Base-by-base conservation (phyloP, 768 basidiomycete species). In the Suillus occidentalis region DNA sequence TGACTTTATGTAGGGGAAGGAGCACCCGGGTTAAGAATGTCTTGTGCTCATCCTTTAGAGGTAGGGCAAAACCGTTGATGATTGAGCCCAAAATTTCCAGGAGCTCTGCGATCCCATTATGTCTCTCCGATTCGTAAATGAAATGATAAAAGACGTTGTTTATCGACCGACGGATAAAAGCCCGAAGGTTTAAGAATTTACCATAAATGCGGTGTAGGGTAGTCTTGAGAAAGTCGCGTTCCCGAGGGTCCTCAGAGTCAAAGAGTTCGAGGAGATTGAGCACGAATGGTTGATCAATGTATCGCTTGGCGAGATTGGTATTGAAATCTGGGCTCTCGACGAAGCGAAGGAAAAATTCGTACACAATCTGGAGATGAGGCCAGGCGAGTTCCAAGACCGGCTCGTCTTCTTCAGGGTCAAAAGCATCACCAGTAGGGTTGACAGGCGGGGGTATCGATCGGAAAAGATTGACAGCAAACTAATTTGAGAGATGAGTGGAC, bases 71-170 rank as follows among this genome's bases (percentile, higher is more conserved):
- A 40, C 97, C 97, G 71, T 99, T 99, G 85, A 99, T 99, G 80
- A 99, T 99, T 28, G 96, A 98, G 14, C 97, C 97, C 55, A 99
- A 84, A 66, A 99, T 99, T 78, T 99, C 97, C 63, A 99, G 83
- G 58, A 99, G 86, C 76, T 99, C 97, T 36, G 97, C 97, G 70
- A 99, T 98, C 42, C 97, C 97, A 74, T 99, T 99, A 83, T 99
- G 97, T 56, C 97, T 89, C 75, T 99, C 97, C 1, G 95, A 95
- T 78, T 99, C 97, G 79, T 99, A 99, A 71, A 99, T 84, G 82
- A 99, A 99, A 73, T 96, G 90, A 86, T 97, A 99, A 77, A 99
- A 99, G 72, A 99, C 97, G 72, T 99, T 97, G 84, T 97, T 97
- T 86, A 99, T 99, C 64, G 97, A 98, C 65, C 97, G 89, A 62